Percentiles rank a stretch among this genome's conserved stretches.
phyloP scores from a whole-genome alignment of 106 monocot genomes.

The Platanthera guangdongensis region DNA sequence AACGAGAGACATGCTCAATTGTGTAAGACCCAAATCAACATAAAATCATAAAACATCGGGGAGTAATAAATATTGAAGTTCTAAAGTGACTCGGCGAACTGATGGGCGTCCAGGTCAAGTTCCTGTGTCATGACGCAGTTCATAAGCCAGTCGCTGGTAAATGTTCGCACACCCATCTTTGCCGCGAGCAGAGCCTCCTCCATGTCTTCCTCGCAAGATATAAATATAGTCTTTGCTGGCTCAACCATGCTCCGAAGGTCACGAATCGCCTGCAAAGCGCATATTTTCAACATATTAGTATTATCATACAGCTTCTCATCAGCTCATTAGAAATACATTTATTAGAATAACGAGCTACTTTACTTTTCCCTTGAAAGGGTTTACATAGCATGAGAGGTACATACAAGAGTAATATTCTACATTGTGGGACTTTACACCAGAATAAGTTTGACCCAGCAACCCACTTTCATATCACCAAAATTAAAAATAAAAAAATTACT shows the following conservation, averaged over 20 bases:
- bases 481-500: too few species aligned
- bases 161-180: slow-evolving; percentile 47
- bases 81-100: slow-evolving; percentile 68
- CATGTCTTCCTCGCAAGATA: slow-evolving; percentile 77
- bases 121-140: slow-evolving; percentile 75
- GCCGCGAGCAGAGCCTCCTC: slow-evolving; percentile 50
- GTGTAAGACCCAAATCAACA: too few species aligned
- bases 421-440: too few species aligned
- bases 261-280: slow-evolving; percentile 36
- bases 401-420: too few species aligned
- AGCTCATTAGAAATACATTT: too few species aligned
- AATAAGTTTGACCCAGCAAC: too few species aligned
- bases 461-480: too few species aligned
- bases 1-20: too few species aligned
- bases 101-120: slow-evolving; percentile 64
- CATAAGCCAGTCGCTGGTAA: slow-evolving; percentile 70
- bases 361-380: too few species aligned
- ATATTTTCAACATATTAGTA: neutral
- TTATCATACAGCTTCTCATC: neutral
- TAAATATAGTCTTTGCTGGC: slow-evolving; percentile 43
- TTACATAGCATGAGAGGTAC: too few species aligned
- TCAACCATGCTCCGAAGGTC: slow-evolving; percentile 19
- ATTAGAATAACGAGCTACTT: too few species aligned
- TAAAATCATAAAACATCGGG: too few species aligned
- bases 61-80: neutral